Evolutionary conservation across 2,329 filamentous ascomycete genomes (phyloP).

Genomic region (Alternaria triticina): DNA sequence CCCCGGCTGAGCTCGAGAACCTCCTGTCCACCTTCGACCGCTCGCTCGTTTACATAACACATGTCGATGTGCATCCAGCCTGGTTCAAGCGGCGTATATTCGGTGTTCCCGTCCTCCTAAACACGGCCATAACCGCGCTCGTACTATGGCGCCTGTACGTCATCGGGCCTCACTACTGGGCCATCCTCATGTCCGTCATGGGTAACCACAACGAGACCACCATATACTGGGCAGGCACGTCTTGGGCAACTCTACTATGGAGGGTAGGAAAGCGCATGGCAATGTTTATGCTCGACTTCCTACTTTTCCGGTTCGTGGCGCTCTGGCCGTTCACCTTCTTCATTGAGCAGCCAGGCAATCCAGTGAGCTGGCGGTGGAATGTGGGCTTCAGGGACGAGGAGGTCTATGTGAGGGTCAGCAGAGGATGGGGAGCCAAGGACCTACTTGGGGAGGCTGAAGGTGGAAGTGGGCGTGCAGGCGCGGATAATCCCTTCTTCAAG

Average conservation of each 20-base stretch:
- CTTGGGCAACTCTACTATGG: slow-evolving; percentile 63
- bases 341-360: slow-evolving; percentile 67
- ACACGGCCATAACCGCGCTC: slow-evolving; percentile 68
- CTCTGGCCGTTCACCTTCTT: slow-evolving; percentile 61
- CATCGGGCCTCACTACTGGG: slow-evolving; percentile 75
- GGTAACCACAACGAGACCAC: slow-evolving; percentile 71
- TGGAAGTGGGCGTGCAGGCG: slow-evolving; percentile 54
- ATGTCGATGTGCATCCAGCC: slow-evolving; percentile 75
- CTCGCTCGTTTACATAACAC: slow-evolving; percentile 79
- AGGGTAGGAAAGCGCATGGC: slow-evolving; percentile 66
- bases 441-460: slow-evolving; percentile 57
- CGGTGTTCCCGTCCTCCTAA: slow-evolving; percentile 77
- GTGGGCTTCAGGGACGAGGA: slow-evolving; percentile 81
- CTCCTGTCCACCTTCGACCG: slow-evolving; percentile 72
- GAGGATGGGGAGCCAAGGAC: slow-evolving; percentile 71
- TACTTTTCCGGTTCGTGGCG: slow-evolving; percentile 52
- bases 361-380: slow-evolving; percentile 73
- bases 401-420: slow-evolving; percentile 79
- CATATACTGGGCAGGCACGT: slow-evolving; percentile 61
- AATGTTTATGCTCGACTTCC: slow-evolving; percentile 77
- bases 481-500: slow-evolving; percentile 64
- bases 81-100: slow-evolving; percentile 85
- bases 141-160: slow-evolving; percentile 72
- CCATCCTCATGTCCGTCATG: slow-evolving; percentile 67
- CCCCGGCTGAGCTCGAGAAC: slow-evolving; percentile 66